Evolutionary conservation across 768 basidiomycete genomes (phyloP), one percentile per base, ranked within the genome.

Genomic region (Hortiboletus campestris): DNA sequence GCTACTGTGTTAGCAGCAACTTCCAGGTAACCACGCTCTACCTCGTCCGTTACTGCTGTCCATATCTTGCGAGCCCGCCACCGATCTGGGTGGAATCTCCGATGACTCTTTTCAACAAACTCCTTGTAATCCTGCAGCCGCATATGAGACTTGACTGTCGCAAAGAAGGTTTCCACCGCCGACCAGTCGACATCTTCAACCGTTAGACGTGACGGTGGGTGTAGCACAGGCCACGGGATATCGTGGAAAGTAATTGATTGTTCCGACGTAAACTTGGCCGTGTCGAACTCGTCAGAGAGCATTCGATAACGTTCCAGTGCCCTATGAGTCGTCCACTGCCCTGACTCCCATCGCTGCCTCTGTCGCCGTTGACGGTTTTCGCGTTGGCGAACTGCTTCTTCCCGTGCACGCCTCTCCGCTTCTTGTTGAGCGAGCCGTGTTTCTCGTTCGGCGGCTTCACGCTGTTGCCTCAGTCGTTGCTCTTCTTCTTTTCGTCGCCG

Each of bases 41-140:
- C 72, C 46, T 84, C 84, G 56, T 88, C 84, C 22, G 67, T 62
- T 45, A 88, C 78, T 45, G 80, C 80, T 55, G 75, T 75, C 64
- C 88, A 75, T 35, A 91, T 71, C 29, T 81, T 81, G 40, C 86
- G 77, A 31, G 86, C 83, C 41, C 84, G 76, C 91, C 89, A 94
- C 56, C 87, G 74, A 68, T 92, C 90, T 2, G 89, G 88, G 61
- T 91, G 91, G 67, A 91, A 92, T 49, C 89, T 74, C 39, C 82
- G 78, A 62, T 90, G 81, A 61, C 85, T 86, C 63, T 83, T 84
- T 72, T 88, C 82, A 4, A 92, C 77, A 52, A 91, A 79, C 2
- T 67, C 68, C 63, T 80, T 83, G 71, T 82, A 91, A 46, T 88
- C 86, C 66, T 85, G 81, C 17, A 69, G 51, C 22, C 82, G 77